Conservation (phyloP, 2,329 filamentous ascomycete species). For the Cytospora paraplurivora region DNA sequence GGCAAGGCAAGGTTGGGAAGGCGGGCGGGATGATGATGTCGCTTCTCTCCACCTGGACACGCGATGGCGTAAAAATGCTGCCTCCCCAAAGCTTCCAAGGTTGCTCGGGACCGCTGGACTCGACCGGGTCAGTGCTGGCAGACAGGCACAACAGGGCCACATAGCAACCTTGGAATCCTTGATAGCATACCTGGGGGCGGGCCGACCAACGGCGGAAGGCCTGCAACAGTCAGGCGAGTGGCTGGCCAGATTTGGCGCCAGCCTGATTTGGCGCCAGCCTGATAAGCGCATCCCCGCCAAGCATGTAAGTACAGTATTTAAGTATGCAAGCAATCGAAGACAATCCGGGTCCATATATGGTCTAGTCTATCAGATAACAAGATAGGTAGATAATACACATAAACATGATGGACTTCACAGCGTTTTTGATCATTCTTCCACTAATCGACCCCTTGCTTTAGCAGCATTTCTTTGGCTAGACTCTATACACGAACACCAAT, state of each 20-base stretch:
- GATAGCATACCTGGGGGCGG: neutral
- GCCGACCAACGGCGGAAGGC: neutral
- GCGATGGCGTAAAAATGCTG: neutral
- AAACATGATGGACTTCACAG: neutral
- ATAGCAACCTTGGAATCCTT: no score
- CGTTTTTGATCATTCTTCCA: neutral
- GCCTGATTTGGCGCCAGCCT: no score
- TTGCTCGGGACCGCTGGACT: neutral
- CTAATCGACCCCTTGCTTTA: neutral
- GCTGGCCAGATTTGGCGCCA: no score
- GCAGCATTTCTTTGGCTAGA: neutral
- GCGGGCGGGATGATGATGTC: slow-evolving; percentile 23
- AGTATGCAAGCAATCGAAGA: no score
- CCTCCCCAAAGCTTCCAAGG: neutral
- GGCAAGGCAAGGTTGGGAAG: neutral
- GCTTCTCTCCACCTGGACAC: slow-evolving; percentile 1
- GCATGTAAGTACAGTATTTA: no score
- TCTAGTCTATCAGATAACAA: neutral
- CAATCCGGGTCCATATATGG: no score
- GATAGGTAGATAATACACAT: neutral
- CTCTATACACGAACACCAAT: neutral
- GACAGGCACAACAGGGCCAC: neutral
- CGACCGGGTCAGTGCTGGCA: neutral
- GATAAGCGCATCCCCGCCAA: no score
- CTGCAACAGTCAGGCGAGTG: neutral